Evolutionary conservation across 371 early-diverging fungal genomes (phyloP), one percentile per base, ranked within the genome.

Genomic region (Haplosporangium sp.): DNA sequence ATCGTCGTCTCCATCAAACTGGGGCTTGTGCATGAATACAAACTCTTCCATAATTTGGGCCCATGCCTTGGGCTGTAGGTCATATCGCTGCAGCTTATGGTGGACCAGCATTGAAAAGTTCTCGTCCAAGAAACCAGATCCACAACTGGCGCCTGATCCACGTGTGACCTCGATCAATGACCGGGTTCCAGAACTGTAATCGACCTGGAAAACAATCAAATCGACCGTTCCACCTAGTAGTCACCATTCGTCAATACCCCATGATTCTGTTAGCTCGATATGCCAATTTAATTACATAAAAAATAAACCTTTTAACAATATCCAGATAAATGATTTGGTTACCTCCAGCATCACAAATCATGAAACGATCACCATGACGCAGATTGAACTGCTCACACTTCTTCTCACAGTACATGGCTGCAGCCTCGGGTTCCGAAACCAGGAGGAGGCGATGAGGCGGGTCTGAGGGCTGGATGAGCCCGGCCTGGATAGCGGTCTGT

Each of bases 101-200:
- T 63, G 65, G 7, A 75, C 58, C 29, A 75, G 45, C 48, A 23
- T 58, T 5, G 65, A 62, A 46, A 75, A 75, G 67, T 85, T 74
- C 64, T 85, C 70, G 66, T 88, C 89, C 65, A 88, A 69, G 73
- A 88, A 87, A 48, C 84, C 87, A 10, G 87, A 87, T 43, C 89
- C 89, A 65, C 89, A 88, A n/a, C 86, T 85, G 36, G 86, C 87
- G 67, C 89, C 89, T 55, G 85, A 86, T 29, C 89, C 89, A 59
- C 86, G 85, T 5, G 89, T 88, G 6, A 87, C 87, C 73, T 88
- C 87, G 46, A 83, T 83, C 36, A 86, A 67, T 0, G 76, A 70
- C 38, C 84, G 84, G 10, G 83, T 82, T 52, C 83, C 81, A 12
- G 75, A 62, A 29, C 74, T 81, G 58, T 86, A 83, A 54, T 86